Base-by-base conservation (phyloP, 1,139 yeast genomes). In the Sugiyamaella novakii region DNA sequence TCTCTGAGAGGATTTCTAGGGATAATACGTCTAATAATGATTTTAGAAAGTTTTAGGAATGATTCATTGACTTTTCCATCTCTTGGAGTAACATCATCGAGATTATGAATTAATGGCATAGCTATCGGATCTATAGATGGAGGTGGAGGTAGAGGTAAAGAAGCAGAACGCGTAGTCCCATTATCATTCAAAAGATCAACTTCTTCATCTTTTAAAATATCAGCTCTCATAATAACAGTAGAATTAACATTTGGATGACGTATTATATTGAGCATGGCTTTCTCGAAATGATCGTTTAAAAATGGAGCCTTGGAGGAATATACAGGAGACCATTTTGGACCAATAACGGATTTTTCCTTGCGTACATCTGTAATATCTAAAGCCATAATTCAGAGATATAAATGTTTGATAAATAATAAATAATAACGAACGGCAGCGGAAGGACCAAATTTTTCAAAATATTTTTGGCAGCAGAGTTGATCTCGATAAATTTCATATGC, bases 1-100 rank as follows among this genome's bases (percentile, higher is more conserved):
- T 91, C 98, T 59, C 88, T 84, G 62, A 79, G 82, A 0, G 96
- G 96, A 61, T 89, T 91, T 63, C 98, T 73, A 3, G 98, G 98
- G 15, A 91, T 78, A 36, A 91, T 81, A 54, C 96, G 74, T 57
- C 97, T 76, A 18, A 88, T 88, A 34, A 85, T 73, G 56, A 81
- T 80, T 25, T 73, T 66, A 40, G 73, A 72, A 1, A 80, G 73
- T 17, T 61, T 61, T 43, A 76, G 70, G 2, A 64, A 55, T 14
- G 35, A 14, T 14, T 24, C 5, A 1, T 62, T 66, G 10, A 78
- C 59, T 0, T 80, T 80, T 1, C 78, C 74, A 2, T 62, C 46
- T 53, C 80, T 73, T 11, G 87, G 72, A 3, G 68, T 69, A 1
- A 77, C 66, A 61, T 87, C 95, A 27, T 76, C 77, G 25, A 84